phyloP scores from a whole-genome alignment of 2,329 filamentous ascomycete genomes.

The Talaromyces sp. region DNA sequence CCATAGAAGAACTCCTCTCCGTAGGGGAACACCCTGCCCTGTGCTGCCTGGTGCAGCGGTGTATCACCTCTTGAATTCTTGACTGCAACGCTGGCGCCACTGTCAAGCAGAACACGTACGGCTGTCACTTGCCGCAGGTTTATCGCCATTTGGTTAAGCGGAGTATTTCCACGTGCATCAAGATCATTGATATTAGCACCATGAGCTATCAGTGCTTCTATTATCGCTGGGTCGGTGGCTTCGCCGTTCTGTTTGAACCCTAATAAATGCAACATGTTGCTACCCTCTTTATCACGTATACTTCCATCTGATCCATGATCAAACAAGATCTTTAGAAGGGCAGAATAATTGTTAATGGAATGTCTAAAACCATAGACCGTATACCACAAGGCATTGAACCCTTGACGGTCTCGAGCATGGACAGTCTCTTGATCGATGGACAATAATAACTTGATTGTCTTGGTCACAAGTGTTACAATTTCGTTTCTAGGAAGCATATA shows the following conservation, averaged over 20 bases:
- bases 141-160: conserved; percentile 5
- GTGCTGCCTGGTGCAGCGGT: conserved; percentile 7
- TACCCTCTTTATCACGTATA: neutral
- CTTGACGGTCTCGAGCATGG: conserved; percentile 2
- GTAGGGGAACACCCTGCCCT: conserved; percentile 5
- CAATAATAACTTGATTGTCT: conserved; percentile 6
- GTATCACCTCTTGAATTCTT: conserved; percentile 6
- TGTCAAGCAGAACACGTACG: neutral
- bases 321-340: conserved; percentile 4
- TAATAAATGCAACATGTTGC: conserved; percentile 5
- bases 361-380: neutral
- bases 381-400: conserved; percentile 6
- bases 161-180: conserved; percentile 7
- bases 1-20: conserved; percentile 2
- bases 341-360: neutral
- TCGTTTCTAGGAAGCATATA: conserved; percentile 5
- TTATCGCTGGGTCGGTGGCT: conserved; percentile 5
- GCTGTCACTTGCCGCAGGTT: conserved; percentile 7
- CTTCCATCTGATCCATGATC: conserved; percentile 1
- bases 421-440: conserved; percentile 1
- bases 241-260: conserved; percentile 5
- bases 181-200: conserved; percentile 5
- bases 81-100: conserved; percentile 4
- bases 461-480: neutral
- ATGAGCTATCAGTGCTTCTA: conserved; percentile 3